A percentile compares a stretch with the other conserved stretches of the same genome.
These are phyloP conservation scores for Candida hungchunana DNA, from an alignment of 805 yeast genomes.

Conservation along the genomic window DNA sequence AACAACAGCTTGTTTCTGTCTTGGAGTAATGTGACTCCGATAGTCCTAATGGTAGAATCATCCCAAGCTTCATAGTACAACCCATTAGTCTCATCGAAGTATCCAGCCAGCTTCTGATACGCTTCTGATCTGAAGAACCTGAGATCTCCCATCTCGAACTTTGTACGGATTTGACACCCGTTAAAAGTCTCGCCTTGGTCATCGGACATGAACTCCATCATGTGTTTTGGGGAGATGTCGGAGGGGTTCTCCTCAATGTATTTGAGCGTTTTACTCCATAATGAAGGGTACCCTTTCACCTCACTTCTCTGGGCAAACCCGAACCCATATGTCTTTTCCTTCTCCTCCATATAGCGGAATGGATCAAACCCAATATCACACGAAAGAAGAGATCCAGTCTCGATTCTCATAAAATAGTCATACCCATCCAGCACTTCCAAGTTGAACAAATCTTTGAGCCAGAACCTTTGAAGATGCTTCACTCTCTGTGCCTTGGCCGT, in stretches of 20 bases:
- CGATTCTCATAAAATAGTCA: conserved; percentile 50
- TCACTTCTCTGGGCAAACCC: conserved; percentile 62
- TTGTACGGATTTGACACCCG: conserved; percentile 85
- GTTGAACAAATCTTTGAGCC: conserved; percentile 43
- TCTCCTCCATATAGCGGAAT: conserved; percentile 45
- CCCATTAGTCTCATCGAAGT: conserved; percentile 70
- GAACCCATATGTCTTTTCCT: conserved; percentile 59
- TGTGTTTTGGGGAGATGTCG: conserved; percentile 53
- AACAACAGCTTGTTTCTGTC: conserved; percentile 63
- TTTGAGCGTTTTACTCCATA: conserved; percentile 70
- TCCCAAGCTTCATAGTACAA: conserved; percentile 92
- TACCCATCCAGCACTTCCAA: conserved; percentile 38
- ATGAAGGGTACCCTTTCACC: conserved; percentile 63
- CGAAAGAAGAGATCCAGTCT: conserved; percentile 39
- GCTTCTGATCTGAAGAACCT: conserved; percentile 70
- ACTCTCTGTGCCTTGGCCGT: conserved; percentile 54
- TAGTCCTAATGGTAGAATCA: conserved; percentile 82
- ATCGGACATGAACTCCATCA: conserved; percentile 67
- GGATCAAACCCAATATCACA: conserved; percentile 47
- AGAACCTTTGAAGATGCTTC: conserved; percentile 51
- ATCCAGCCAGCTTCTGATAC: conserved; percentile 61
- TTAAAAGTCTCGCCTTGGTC: conserved; percentile 70
- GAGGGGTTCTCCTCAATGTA: conserved; percentile 60
- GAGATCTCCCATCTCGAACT: conserved; percentile 76
- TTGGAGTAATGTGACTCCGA: conserved; percentile 72